phyloP scores from a whole-genome alignment of 2,329 filamentous ascomycete species.

The Truncatella angustata region DNA sequence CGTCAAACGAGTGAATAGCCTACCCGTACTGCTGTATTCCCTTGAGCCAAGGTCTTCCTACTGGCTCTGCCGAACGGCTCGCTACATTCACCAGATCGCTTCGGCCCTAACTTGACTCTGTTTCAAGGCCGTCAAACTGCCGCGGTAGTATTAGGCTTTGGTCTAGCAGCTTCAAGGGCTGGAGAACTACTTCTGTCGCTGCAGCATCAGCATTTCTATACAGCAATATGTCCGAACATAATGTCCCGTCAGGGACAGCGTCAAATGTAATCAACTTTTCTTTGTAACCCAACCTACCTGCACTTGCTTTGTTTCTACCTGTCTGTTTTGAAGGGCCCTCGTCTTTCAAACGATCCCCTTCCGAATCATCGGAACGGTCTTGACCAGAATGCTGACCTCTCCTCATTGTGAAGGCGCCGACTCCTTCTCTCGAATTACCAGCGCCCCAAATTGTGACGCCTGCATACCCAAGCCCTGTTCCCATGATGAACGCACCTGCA shows the following conservation, averaged over 20 bases:
- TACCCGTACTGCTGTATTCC: constrained; percentile 16
- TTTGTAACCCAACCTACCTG: constrained; percentile 4
- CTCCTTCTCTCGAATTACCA: constrained; percentile 20
- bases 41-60: constrained; percentile 12
- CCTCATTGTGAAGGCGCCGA: constrained; percentile 22
- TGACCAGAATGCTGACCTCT: constrained; percentile 24
- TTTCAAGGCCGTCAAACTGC: constrained; percentile 19
- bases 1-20: constrained; percentile 12
- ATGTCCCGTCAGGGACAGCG: constrained; percentile 21
- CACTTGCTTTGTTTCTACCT: constrained; percentile 9
- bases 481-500: constrained; percentile 71
- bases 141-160: constrained; percentile 21
- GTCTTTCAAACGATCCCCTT: too few species aligned
- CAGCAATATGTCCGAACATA: constrained; percentile 8
- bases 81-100: constrained; percentile 20
- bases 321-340: too few species aligned
- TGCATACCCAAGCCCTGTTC: constrained; percentile 36
- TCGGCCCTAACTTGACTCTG: constrained; percentile 26
- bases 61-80: constrained; percentile 18
- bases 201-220: background rate
- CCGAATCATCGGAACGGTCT: background rate
- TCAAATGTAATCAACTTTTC: constrained; percentile 26
- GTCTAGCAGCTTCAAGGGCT: constrained; percentile 16
- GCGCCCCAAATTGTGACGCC: constrained; percentile 21
- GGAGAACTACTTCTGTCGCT: background rate